Evolutionary conservation across 345 rosid species (phyloP).

Genomic region (Rhodamnia argentea): DNA sequence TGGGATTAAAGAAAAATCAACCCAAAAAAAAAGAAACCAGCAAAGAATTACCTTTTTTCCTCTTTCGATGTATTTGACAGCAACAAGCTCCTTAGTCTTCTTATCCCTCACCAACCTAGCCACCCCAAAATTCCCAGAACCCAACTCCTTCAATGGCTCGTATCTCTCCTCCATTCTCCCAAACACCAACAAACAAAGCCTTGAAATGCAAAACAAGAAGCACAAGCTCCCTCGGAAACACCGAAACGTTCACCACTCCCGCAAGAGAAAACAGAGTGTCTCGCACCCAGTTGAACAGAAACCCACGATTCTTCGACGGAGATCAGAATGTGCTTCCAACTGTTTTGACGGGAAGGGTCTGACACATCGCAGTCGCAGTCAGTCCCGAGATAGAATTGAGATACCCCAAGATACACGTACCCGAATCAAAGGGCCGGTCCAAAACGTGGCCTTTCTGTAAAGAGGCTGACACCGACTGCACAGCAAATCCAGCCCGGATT

Average conservation of each 20-base stretch:
- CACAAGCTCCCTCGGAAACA: not conserved
- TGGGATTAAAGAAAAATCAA: not conserved
- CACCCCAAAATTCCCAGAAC: constrained; percentile 89
- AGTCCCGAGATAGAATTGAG: not conserved
- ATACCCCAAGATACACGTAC: not conserved
- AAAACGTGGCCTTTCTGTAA: not conserved
- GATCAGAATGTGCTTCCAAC: not conserved
- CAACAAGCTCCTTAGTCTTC: constrained; percentile 77
- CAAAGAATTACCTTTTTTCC: constrained; percentile 58
- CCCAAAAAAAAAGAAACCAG: not conserved
- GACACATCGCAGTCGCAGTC: not conserved
- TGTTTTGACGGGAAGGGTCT: not conserved
- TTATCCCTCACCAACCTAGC: constrained; percentile 78
- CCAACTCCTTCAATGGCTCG: constrained; percentile 73
- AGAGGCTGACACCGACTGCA: not conserved
- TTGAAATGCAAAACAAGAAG: not conserved
- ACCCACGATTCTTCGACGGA: not conserved
- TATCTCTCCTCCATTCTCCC: constrained; percentile 46
- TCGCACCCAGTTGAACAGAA: not conserved
- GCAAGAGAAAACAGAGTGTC: not conserved
- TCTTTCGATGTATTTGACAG: constrained; percentile 89
- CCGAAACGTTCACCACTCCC: not conserved
- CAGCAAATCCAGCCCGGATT: not conserved
- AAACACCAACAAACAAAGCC: not conserved
- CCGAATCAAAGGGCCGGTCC: not conserved